Evolutionary conservation across 2,329 filamentous ascomycete genomes (phyloP).

Genomic region (Penicillium rolfsii): DNA sequence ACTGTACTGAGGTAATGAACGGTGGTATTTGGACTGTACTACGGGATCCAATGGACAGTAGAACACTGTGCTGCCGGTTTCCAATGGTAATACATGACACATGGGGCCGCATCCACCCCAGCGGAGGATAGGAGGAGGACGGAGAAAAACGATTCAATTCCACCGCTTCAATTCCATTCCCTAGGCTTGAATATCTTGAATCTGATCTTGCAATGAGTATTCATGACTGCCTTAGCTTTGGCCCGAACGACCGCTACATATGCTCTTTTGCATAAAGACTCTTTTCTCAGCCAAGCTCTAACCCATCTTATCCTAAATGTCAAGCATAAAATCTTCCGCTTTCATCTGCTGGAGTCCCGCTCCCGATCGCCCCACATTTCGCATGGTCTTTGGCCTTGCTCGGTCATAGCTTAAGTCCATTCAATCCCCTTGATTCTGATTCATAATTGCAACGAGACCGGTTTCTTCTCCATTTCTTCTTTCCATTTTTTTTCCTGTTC

Average conservation of each 20-base stretch:
- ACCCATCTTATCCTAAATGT: neutral
- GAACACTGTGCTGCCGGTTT: too few species aligned
- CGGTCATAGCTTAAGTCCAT: conserved; percentile 5
- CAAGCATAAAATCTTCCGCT: conserved; percentile 1
- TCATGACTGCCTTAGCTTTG: neutral
- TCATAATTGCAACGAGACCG: conserved; percentile 4
- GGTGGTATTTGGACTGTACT: too few species aligned
- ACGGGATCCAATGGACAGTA: too few species aligned
- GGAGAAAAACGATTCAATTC: neutral
- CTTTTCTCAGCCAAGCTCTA: too few species aligned
- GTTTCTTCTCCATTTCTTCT: neutral
- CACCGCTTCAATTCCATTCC: too few species aligned
- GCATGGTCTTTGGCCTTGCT: neutral
- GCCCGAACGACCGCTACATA: neutral
- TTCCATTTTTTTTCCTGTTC: neutral
- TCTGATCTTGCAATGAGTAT: neutral
- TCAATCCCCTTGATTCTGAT: conserved; percentile 7
- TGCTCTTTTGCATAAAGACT: too few species aligned
- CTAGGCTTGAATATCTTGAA: too few species aligned
- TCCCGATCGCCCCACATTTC: conserved; percentile 3
- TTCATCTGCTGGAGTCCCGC: neutral
- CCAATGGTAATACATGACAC: too few species aligned
- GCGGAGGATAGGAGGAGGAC: neutral
- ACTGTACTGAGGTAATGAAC: too few species aligned
- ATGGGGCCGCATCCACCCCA: neutral